Evolutionary conservation across 768 basidiomycete genomes (phyloP), one percentile per base, ranked within the genome.

Genomic region (Hebeloma cylindrosporum): DNA sequence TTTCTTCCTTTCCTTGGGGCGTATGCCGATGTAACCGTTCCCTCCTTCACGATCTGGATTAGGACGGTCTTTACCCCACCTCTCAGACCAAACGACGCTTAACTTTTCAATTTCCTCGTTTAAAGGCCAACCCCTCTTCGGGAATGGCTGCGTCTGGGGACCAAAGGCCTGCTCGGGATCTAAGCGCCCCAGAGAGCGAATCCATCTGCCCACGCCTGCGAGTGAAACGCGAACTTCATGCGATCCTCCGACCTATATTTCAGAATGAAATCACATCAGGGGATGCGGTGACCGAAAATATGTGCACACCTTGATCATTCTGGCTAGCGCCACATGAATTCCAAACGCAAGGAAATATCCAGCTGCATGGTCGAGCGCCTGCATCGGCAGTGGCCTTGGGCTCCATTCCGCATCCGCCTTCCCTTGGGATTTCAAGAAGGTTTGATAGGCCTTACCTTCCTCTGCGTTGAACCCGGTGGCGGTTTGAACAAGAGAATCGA

Each of bases 401-500:
- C 40, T 33, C 33, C 50, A 47, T 22, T 45, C 21, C 2, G 32
- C 29, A 9, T 43, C 26, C n/a, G n/a, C n/a, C 8, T 29, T 23
- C 18, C 34, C 40, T 34, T 47, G 32, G n/a, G 46, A 35, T 5
- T 35, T 40, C 3, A 44, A 46, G 42, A 59, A 74, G 7, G 56
- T 46, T 1, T 64, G 62, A 48, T 70, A 78, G 2, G 77, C 77
- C 38, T 70, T 62, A 2, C 68, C 78, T 61, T 85, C 82, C 5
- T 75, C 75, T n/a, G 64, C 54, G 40, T 81, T 82, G 59, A 82
- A 77, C 0, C 82, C 82, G 0, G 72, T 74, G 2, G 78, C 78
- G 0, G 78, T 81, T 61, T 85, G 81, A 0, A 82, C 77, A 2
- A 83, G 65, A 1, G 81, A 83, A 53, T 85, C 81, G 44, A 83